Evolutionary conservation across 345 rosid genomes (phyloP).

Genomic region (Lepidium sativum): DNA sequence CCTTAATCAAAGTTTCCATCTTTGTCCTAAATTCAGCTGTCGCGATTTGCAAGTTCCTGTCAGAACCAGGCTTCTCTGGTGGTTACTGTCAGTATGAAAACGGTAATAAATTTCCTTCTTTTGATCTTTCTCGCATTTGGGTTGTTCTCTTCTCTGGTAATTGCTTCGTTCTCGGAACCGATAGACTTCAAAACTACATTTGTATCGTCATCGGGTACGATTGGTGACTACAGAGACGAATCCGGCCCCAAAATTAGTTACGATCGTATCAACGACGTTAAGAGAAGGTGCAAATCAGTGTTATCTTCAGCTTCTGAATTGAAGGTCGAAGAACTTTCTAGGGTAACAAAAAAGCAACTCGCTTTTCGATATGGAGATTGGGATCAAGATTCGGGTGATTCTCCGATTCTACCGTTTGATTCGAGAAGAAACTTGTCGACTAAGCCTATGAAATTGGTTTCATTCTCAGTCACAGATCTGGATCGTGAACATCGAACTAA

Average conservation of each 20-base stretch:
- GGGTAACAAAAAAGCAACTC: slow-evolving; percentile 34
- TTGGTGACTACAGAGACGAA: slow-evolving; percentile 7
- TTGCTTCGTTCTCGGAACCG: slow-evolving; percentile 9
- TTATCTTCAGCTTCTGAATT: slow-evolving; percentile 57
- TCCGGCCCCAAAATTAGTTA: slow-evolving; percentile 33
- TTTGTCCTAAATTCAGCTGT: slow-evolving; percentile 13
- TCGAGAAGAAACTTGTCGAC: slow-evolving; percentile 16
- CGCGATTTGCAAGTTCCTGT: slow-evolving; percentile 11
- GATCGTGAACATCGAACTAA: slow-evolving; percentile 44
- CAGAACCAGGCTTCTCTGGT: not conserved
- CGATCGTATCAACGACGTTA: slow-evolving; percentile 60
- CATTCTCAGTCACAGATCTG: slow-evolving; percentile 56
- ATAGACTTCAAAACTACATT: too few relatives aligned
- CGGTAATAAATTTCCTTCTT: slow-evolving; percentile 11
- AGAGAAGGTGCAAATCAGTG: slow-evolving; percentile 43
- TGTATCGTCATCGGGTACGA: not conserved
- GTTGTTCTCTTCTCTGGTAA: not conserved
- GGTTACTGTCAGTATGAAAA: slow-evolving; percentile 16
- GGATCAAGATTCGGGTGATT: slow-evolving; percentile 45
- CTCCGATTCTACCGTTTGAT: slow-evolving; percentile 70
- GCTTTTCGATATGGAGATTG: slow-evolving; percentile 64
- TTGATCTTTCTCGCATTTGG: not conserved
- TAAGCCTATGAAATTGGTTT: slow-evolving; percentile 41
- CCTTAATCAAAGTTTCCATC: slow-evolving; percentile 6
- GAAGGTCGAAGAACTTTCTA: slow-evolving; percentile 22